These are phyloP conservation scores for Cercospora sp. DNA, from an alignment of 2,329 filamentous ascomycete genomes.

Conservation along the genomic window DNA sequence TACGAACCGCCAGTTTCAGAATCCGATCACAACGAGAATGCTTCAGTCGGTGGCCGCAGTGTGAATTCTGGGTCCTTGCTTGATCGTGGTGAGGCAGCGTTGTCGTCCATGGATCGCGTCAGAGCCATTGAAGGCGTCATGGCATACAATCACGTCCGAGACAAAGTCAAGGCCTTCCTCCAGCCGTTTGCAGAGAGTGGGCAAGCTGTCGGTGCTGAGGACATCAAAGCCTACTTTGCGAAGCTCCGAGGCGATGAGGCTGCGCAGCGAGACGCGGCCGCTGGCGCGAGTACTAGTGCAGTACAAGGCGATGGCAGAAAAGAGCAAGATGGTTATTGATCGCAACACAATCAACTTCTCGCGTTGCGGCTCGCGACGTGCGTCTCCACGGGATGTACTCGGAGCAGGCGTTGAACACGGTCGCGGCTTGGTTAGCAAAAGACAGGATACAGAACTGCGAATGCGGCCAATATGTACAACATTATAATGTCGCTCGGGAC, in stretches of 20 bases:
- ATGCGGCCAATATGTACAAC: not conserved
- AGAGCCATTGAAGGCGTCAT: constrained; percentile 91
- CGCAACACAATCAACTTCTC: not conserved
- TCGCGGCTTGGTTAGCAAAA: not conserved
- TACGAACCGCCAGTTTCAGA: constrained; percentile 87
- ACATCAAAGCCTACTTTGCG: constrained; percentile 95
- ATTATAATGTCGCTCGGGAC: not conserved
- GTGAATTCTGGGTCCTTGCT: constrained; percentile 78
- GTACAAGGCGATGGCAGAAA: constrained; percentile 36
- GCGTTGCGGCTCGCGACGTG: not conserved
- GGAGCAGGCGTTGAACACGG: not conserved
- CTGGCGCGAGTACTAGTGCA: constrained; percentile 29
- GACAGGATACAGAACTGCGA: not conserved
- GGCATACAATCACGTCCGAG: constrained; percentile 95
- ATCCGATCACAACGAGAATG: constrained; percentile 53
- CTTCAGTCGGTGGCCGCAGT: constrained; percentile 45
- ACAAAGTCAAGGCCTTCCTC: constrained; percentile 93
- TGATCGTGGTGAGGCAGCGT: constrained; percentile 86
- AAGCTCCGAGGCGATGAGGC: constrained; percentile 85
- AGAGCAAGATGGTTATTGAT: constrained; percentile 45
- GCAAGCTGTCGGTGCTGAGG: constrained; percentile 83
- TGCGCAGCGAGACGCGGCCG: constrained; percentile 35
- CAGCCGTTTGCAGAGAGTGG: constrained; percentile 92
- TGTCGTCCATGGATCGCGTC: constrained; percentile 89
- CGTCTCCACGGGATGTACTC: not conserved